Percentiles rank a stretch among this genome's conserved stretches.
These are phyloP conservation scores for Leccinum broughii DNA, from an alignment of 768 basidiomycete species.

Conservation along the genomic window DNA sequence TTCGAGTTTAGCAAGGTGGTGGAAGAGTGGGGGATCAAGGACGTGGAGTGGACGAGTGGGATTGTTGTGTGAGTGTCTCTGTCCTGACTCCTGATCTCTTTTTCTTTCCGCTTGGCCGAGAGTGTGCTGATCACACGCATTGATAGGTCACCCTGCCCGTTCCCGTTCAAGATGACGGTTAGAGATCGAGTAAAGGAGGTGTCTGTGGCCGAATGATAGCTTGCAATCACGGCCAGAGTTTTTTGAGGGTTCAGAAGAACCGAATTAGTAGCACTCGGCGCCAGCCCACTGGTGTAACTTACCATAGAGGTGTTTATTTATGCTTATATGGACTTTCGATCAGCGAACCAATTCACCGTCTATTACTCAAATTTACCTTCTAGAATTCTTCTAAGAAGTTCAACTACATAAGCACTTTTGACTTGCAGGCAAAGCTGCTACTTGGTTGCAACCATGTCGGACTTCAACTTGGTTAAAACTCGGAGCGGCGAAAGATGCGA, in stretches of 20 bases:
- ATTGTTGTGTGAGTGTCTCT: background rate
- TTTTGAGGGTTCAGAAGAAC: background rate
- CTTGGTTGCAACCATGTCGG: background rate
- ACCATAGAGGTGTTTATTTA: too few relatives aligned
- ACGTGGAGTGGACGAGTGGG: conserved; percentile 7
- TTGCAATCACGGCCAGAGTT: background rate
- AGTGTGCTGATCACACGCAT: background rate
- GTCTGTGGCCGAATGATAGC: background rate
- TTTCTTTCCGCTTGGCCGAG: background rate
- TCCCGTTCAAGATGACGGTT: conserved; percentile 3
- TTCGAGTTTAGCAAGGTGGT: conserved; percentile 9
- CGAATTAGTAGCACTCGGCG: background rate
- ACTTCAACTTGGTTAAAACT: too few relatives aligned
- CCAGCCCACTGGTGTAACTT: too few relatives aligned
- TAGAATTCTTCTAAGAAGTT: background rate
- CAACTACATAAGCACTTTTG: background rate
- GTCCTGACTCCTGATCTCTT: background rate
- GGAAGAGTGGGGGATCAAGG: background rate
- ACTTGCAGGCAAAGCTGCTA: too few relatives aligned
- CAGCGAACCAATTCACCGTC: too few relatives aligned
- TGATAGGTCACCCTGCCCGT: background rate
- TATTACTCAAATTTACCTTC: background rate
- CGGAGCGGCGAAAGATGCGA: too few relatives aligned
- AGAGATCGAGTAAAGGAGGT: background rate
- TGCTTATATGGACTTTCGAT: too few relatives aligned